A percentile compares a stretch with the other conserved stretches of the same genome.
Conservation (phyloP, 371 early-diverging fungal genomes). For the Mortierella sp. region DNA sequence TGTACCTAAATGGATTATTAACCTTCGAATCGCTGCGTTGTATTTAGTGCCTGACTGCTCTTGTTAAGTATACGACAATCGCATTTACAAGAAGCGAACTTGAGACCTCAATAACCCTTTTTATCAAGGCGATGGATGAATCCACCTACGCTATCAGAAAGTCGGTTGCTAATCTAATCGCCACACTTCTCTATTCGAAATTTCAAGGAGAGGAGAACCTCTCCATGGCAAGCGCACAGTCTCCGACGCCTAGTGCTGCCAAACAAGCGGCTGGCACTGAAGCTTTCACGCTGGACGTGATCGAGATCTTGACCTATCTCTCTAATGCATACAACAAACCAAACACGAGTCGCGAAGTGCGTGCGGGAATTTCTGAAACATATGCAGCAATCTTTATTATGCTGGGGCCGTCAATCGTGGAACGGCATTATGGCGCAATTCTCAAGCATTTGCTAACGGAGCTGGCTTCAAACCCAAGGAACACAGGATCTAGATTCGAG, state of each 20-base stretch:
- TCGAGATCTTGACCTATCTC: conserved; percentile 78
- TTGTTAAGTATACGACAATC: conserved; percentile 39
- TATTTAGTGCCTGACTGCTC: conserved; percentile 33
- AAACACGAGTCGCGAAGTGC: conserved; percentile 75
- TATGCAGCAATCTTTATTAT: conserved; percentile 81
- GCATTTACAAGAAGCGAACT: conserved; percentile 70
- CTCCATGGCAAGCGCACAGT: conserved; percentile 53
- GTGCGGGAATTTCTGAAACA: conserved; percentile 85
- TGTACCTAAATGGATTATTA: background rate
- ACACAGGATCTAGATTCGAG: conserved; percentile 64
- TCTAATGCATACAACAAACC: conserved; percentile 70
- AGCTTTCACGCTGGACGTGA: conserved; percentile 69
- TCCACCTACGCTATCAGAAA: conserved; percentile 76
- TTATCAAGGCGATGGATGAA: conserved; percentile 78
- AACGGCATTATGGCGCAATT: conserved; percentile 79
- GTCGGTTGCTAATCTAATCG: conserved; percentile 72
- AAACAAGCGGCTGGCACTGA: conserved; percentile 57
- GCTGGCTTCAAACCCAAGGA: conserved; percentile 60
- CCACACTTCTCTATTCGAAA: conserved; percentile 65
- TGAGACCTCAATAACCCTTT: conserved; percentile 68
- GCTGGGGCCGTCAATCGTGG: conserved; percentile 81
- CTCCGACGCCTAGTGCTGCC: conserved; percentile 29
- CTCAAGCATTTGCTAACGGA: conserved; percentile 77
- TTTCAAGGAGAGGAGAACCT: conserved; percentile 47
- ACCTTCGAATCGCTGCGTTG: background rate